Base-by-base conservation (phyloP, 108 stramenopile genomes). In the Cyclotella sp. region DNA sequence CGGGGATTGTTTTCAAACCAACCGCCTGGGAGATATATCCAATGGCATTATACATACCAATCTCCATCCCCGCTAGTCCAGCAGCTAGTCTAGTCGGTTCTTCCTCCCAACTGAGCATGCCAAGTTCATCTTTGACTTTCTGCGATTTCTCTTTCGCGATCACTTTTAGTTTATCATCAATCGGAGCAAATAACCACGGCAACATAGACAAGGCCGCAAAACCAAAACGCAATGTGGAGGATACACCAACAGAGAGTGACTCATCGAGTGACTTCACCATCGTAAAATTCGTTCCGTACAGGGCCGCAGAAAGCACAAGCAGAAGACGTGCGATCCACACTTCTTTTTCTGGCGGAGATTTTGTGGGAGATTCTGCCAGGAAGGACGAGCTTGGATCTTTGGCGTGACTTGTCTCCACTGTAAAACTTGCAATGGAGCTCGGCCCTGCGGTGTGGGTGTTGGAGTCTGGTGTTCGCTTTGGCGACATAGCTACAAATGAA, bases 21-120 rank as follows among this genome's bases (percentile, higher is more conserved):
- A 94, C 81, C 0, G 97, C 96, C 79, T 98, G 97, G 27, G 95
- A 84, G 34, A 95, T 77, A 72, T 98, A 98, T 9, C 94, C 97
- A 68, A 93, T 75, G 0, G 90, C 79, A 76, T 90, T 92, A 70
- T 84, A 93, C 21, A 90, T 40, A 21, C 97, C 97, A 26, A 96
- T 89, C 74, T 97, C 97, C 70, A 97, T 84, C 22, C 97, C 97
- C 26, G 77, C 81, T 59, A 86, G 52, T 12, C 79, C 65, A 22
- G 85, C 89, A 40, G 73, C 72, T 26, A 79, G 68, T 43, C 70
- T 63, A 19, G 72, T 76, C 14, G 69, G 70, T 49, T 54, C 63
- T 29, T 75, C 74, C 62, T 24, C 22, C 69, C 24, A 24, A 55
- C 21, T 26, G 9, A n/a, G 47, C 47, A 49, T 49, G 18, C n/a